These are phyloP conservation scores for Terana coerulea DNA, from an alignment of 768 basidiomycete genomes.

Conservation along the genomic window DNA sequence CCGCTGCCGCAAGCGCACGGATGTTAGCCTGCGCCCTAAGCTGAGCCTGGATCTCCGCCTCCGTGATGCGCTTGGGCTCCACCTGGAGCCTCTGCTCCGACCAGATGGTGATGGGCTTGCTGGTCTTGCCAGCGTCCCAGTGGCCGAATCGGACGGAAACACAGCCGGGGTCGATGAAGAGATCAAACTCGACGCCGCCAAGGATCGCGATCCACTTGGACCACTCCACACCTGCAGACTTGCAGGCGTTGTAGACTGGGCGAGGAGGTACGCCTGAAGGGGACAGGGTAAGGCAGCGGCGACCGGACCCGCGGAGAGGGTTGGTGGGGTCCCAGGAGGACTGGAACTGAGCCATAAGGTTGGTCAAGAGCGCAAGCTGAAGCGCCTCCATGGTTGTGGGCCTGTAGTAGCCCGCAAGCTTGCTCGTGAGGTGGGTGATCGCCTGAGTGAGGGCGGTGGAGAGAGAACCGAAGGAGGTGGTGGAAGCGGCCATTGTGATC, in stretches of 20 bases:
- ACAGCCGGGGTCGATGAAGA: conserved; percentile 78
- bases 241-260: conserved; percentile 66
- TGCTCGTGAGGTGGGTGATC: conserved; percentile 68
- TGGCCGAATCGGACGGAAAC: conserved; percentile 62
- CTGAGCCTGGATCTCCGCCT: conserved; percentile 19
- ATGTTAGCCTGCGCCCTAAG: conserved; percentile 18
- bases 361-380: conserved; percentile 67
- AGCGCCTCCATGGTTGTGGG: conserved; percentile 63
- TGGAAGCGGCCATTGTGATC: conserved; percentile 30
- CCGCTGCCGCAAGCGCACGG: conserved; percentile 18
- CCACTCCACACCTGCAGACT: conserved; percentile 71
- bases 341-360: conserved; percentile 66
- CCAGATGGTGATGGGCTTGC: conserved; percentile 63
- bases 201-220: conserved; percentile 73
- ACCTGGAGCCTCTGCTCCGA: conserved; percentile 43
- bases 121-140: conserved; percentile 36
- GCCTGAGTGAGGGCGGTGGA: conserved; percentile 69
- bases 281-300: conserved; percentile 72
- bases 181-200: conserved; percentile 69
- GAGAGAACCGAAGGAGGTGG: conserved; percentile 41
- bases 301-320: conserved; percentile 64
- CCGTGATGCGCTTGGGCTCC: conserved; percentile 10
- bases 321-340: conserved; percentile 62
- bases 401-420: conserved; percentile 55
- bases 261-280: conserved; percentile 68